Conservation (phyloP, 768 basidiomycete genomes). For the Amyloporia xantha region DNA sequence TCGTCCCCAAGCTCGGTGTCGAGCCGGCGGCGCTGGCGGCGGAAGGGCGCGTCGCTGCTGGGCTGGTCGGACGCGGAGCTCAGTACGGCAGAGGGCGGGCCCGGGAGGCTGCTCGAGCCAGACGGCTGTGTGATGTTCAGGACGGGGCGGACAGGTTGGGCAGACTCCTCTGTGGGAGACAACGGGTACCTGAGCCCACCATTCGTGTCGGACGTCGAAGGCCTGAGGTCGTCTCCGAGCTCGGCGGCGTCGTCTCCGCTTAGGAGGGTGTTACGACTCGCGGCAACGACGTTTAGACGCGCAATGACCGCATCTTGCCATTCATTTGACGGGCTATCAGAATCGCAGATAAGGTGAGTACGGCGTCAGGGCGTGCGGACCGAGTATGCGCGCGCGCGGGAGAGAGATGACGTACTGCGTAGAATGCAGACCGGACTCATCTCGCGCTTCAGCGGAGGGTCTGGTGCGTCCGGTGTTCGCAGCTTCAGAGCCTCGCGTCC, state of each 20-base stretch:
- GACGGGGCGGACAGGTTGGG: neutral
- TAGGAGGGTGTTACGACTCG: constrained; percentile 18
- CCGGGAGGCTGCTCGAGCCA: neutral
- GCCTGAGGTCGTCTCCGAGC: constrained; percentile 4
- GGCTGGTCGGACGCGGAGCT: neutral
- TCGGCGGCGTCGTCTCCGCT: constrained; percentile 10
- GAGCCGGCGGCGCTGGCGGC: constrained; percentile 47
- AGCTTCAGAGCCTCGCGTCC: constrained; percentile 38
- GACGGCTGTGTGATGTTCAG: constrained; percentile 1
- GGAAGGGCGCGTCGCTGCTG: constrained; percentile 26
- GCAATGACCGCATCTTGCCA: constrained; percentile 68
- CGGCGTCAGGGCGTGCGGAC: neutral
- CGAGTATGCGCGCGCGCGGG: neutral
- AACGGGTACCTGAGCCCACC: constrained; percentile 8
- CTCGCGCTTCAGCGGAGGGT: constrained; percentile 15
- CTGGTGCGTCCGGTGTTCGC: constrained; percentile 19
- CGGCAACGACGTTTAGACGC: constrained; percentile 23
- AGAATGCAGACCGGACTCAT: constrained; percentile 28
- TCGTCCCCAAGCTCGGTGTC: constrained; percentile 25
- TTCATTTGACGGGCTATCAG: constrained; percentile 64
- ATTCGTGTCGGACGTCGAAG: neutral
- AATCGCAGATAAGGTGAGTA: neutral
- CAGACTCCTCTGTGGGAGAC: constrained; percentile 8
- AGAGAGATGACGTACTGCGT: constrained; percentile 47
- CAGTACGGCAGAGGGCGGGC: neutral